A percentile compares a stretch with the other conserved stretches of the same genome.
Conservation (phyloP, 108 stramenopile genomes). For the Aurantiochytrium sp. region DNA sequence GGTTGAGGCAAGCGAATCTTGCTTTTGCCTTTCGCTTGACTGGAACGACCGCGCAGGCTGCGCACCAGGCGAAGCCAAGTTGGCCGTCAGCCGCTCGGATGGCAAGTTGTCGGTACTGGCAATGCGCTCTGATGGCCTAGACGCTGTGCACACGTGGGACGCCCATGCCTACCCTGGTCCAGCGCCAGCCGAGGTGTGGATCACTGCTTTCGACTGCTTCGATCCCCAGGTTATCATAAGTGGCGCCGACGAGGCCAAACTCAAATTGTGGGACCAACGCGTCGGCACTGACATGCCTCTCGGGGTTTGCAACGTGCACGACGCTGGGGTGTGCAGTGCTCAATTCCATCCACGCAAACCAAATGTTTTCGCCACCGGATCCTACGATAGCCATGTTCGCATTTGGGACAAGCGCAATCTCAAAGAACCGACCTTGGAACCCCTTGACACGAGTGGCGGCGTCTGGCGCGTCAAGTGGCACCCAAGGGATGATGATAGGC, state of each 20-base stretch:
- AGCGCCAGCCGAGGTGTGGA: not conserved
- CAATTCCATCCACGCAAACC: not conserved
- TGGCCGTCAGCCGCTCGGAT: not conserved
- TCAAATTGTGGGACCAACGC: not conserved
- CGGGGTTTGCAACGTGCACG: not conserved
- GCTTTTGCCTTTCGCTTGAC: not conserved
- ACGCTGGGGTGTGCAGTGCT: not conserved
- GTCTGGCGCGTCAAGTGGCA: constrained; percentile 1
- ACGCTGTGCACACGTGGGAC: not conserved
- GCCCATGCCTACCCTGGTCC: not conserved
- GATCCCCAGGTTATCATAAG: not conserved
- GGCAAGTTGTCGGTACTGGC: not conserved
- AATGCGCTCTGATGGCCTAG: not conserved
- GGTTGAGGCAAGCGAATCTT: not conserved
- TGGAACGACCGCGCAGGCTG: not conserved
- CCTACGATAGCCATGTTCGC: not conserved
- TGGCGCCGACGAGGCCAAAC: not conserved
- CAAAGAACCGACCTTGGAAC: not conserved
- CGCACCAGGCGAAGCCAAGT: not conserved
- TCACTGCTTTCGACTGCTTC: not conserved
- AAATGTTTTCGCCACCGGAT: not conserved
- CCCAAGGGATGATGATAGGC: not conserved
- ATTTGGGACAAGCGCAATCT: not conserved
- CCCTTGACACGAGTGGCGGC: not conserved
- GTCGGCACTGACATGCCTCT: not conserved